phyloP scores from a whole-genome alignment of 176 grass and related monocot genomes.

The Oryza rufipogon region DNA sequence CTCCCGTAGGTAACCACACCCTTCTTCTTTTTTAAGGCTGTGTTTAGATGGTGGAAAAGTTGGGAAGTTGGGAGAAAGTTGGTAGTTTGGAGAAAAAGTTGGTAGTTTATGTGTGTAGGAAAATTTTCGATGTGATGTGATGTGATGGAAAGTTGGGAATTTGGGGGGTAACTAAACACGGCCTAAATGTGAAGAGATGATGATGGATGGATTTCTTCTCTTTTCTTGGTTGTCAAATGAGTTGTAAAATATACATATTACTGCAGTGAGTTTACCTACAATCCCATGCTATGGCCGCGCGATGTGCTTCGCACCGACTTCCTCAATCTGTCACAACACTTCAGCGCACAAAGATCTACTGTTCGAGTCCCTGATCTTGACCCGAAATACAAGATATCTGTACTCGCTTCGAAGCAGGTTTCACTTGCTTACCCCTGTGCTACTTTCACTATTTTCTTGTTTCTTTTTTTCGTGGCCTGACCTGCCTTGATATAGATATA shows the following conservation, averaged over 20 bases:
- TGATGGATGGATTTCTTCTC: too few relatives aligned
- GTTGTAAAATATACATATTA: background rate
- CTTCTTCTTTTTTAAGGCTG: background rate
- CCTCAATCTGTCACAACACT: slow-evolving; percentile 53
- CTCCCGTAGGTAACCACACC: slow-evolving; percentile 59
- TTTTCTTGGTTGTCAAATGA: background rate
- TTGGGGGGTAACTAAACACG: too few relatives aligned
- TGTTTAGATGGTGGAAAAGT: too few relatives aligned
- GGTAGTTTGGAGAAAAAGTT: too few relatives aligned
- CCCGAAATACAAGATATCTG: slow-evolving; percentile 81
- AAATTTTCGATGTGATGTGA: too few relatives aligned
- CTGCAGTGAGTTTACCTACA: slow-evolving; percentile 78
- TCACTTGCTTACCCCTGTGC: background rate
- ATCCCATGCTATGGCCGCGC: slow-evolving; percentile 62
- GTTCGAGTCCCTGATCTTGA: slow-evolving; percentile 75
- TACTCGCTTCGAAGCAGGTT: slow-evolving; percentile 91
- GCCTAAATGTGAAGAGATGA: too few relatives aligned
- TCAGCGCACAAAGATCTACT: slow-evolving; percentile 60
- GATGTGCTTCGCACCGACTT: slow-evolving; percentile 67
- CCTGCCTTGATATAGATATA: too few relatives aligned
- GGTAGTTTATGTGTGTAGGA: too few relatives aligned
- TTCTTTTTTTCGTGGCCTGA: background rate
- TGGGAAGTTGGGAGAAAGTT: too few relatives aligned
- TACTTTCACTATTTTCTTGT: background rate
- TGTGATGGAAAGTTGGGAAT: too few relatives aligned